A percentile compares a stretch with the other conserved stretches of the same genome.
phyloP scores from a whole-genome alignment of 768 basidiomycete genomes.

The Calocera viscosa region DNA sequence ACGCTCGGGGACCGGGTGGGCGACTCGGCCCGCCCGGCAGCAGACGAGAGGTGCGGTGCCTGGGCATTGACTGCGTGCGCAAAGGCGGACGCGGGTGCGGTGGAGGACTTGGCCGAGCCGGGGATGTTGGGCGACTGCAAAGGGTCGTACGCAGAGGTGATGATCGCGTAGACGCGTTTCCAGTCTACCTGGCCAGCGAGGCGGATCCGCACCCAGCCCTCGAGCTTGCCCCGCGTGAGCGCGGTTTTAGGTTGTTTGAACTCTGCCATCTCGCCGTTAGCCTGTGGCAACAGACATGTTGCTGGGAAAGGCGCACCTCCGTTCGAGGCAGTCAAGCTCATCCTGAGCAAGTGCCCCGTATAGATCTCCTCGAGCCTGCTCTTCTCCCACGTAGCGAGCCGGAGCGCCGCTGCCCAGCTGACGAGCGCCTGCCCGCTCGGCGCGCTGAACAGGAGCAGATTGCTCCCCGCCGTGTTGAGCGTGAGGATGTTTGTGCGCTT shows the following conservation, averaged over 20 bases:
- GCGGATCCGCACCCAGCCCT: conserved; percentile 83
- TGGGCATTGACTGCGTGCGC: background rate
- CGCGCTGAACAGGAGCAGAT: conserved; percentile 80
- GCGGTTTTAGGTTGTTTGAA: conserved; percentile 42
- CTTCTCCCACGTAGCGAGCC: conserved; percentile 89
- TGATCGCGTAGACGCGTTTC: conserved; percentile 80
- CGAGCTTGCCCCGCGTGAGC: conserved; percentile 59
- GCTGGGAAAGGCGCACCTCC: conserved; percentile 13
- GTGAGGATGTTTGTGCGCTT: conserved; percentile 71
- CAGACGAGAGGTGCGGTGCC: background rate
- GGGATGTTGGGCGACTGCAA: background rate
- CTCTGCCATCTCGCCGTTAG: conserved; percentile 24
- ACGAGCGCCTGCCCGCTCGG: conserved; percentile 54
- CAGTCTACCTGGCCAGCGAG: conserved; percentile 96
- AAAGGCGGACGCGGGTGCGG: background rate
- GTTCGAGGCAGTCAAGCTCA: conserved; percentile 38
- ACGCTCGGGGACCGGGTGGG: conserved; percentile 19
- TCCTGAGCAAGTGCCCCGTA: conserved; percentile 82
- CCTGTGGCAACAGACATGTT: background rate
- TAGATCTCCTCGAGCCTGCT: conserved; percentile 93
- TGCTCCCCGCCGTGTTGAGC: conserved; percentile 87
- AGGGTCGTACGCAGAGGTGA: conserved; percentile 36
- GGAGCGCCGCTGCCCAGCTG: conserved; percentile 85
- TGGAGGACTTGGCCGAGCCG: background rate
- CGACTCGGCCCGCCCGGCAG: background rate